These are phyloP conservation scores for Ilyonectria robusta DNA, from an alignment of 2,329 filamentous ascomycete genomes.

Conservation along the genomic window DNA sequence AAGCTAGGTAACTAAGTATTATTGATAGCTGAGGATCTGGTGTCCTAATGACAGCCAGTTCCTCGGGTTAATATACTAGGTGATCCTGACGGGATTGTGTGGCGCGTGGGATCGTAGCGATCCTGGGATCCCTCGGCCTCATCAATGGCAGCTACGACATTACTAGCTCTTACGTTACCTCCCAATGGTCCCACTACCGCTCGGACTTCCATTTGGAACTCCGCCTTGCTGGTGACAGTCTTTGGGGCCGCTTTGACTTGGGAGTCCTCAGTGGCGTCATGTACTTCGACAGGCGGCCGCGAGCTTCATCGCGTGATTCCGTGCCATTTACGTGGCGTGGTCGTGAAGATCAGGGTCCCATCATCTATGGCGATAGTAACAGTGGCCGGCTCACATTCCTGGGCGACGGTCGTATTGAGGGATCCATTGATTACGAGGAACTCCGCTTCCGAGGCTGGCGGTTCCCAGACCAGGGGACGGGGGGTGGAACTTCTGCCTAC, in stretches of 20 bases:
- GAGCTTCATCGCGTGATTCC: slow-evolving; percentile 45
- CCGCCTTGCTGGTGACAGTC: slow-evolving; percentile 54
- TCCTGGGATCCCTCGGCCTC: slow-evolving; percentile 52
- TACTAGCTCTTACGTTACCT: slow-evolving; percentile 42
- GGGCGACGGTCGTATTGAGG: slow-evolving; percentile 54
- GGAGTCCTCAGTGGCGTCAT: slow-evolving; percentile 59
- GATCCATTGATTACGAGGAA: slow-evolving; percentile 45
- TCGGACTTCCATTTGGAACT: slow-evolving; percentile 54
- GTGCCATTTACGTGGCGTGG: slow-evolving; percentile 57
- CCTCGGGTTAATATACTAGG: too few species aligned
- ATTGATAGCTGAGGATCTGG: too few species aligned
- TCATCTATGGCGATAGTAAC: slow-evolving; percentile 46
- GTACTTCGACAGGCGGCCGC: slow-evolving; percentile 55
- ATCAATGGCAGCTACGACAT: slow-evolving; percentile 63
- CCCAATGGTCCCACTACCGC: slow-evolving; percentile 44
- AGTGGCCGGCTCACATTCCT: slow-evolving; percentile 55
- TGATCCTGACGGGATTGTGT: too few species aligned
- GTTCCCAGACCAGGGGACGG: slow-evolving; percentile 45
- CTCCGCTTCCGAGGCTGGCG: slow-evolving; percentile 49
- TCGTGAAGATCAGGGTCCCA: slow-evolving; percentile 47
- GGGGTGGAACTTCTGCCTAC: slow-evolving; percentile 46
- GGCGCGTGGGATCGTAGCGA: too few species aligned
- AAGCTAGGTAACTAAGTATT: too few species aligned
- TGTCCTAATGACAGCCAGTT: too few species aligned
- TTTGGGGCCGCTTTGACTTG: slow-evolving; percentile 64